A percentile compares a stretch with the other conserved stretches of the same genome.
Evolutionary conservation across 192 early-diverging fungal species (phyloP).

Genomic region (Coemansia sp.): DNA sequence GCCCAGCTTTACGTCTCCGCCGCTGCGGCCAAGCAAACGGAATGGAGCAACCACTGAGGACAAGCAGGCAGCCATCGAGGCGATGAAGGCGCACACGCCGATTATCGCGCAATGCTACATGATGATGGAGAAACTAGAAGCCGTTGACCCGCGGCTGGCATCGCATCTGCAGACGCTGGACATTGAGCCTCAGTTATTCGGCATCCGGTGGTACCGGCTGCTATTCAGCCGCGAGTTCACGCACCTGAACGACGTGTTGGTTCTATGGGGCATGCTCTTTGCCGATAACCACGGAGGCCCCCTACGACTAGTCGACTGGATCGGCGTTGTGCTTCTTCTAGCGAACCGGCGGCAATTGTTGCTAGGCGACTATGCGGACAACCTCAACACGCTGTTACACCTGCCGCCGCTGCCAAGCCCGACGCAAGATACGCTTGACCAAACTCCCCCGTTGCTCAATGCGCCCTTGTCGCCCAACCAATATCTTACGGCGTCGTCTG

Average conservation of each 20-base stretch:
- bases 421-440: conserved; percentile 26
- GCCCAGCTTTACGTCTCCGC: conserved; percentile 52
- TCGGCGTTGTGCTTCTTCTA: conserved; percentile 74
- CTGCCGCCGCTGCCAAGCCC: conserved; percentile 58
- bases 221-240: conserved; percentile 89
- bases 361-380: conserved; percentile 63
- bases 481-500: not conserved
- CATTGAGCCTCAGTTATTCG: conserved; percentile 95
- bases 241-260: conserved; percentile 61
- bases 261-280: conserved; percentile 92
- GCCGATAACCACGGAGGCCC: conserved; percentile 66
- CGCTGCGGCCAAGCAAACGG: not conserved
- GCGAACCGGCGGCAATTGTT: conserved; percentile 61
- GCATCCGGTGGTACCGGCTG: conserved; percentile 89
- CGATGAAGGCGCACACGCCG: conserved; percentile 47
- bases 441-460: conserved; percentile 33
- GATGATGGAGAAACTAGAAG: conserved; percentile 67
- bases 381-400: conserved; percentile 63
- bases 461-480: conserved; percentile 21
- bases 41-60: not conserved
- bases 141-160: conserved; percentile 71
- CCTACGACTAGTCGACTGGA: conserved; percentile 78
- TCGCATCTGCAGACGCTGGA: conserved; percentile 67
- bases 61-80: conserved; percentile 3
- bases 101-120: conserved; percentile 75